Percentiles rank a stretch among this genome's conserved stretches.
Conservation (phyloP, 2,329 filamentous ascomycete species). For the Aspergillus ochraceus region DNA sequence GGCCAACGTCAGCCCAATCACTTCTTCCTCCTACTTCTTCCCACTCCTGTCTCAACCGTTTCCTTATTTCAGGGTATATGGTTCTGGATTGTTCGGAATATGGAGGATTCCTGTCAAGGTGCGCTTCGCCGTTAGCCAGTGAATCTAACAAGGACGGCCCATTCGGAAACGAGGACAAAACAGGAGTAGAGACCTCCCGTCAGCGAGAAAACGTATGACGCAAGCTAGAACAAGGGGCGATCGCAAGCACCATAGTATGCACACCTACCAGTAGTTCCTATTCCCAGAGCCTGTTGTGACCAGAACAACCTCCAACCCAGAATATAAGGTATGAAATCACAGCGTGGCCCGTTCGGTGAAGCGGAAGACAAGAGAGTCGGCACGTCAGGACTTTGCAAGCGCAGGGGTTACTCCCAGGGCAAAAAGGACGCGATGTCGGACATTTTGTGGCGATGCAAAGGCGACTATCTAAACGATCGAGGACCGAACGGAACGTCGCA, state of each 20-base stretch:
- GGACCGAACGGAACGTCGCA: constrained; percentile 2
- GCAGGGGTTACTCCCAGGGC: constrained; percentile 14
- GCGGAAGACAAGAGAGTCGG: constrained; percentile 19
- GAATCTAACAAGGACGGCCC: not conserved
- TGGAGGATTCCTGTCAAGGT: not conserved
- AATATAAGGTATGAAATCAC: constrained; percentile 6
- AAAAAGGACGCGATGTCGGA: constrained; percentile 10
- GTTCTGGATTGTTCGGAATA: not conserved
- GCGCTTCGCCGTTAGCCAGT: not conserved
- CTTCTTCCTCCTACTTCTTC: not conserved
- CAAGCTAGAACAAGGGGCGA: not conserved
- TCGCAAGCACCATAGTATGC: not conserved
- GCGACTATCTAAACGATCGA: constrained; percentile 12
- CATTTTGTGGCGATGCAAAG: constrained; percentile 12
- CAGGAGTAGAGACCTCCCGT: not conserved
- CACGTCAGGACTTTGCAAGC: constrained; percentile 17
- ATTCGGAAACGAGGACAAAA: not conserved
- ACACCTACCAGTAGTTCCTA: constrained; percentile 7
- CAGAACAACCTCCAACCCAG: not conserved
- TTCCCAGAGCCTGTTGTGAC: not conserved
- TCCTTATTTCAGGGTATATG: not conserved
- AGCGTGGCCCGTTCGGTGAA: constrained; percentile 17
- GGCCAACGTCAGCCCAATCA: constrained; percentile 1
- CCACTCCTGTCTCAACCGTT: not conserved
- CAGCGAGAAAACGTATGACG: not conserved